Evolutionary conservation across 768 basidiomycete genomes (phyloP).

Genomic region (Suillus decipiens): DNA sequence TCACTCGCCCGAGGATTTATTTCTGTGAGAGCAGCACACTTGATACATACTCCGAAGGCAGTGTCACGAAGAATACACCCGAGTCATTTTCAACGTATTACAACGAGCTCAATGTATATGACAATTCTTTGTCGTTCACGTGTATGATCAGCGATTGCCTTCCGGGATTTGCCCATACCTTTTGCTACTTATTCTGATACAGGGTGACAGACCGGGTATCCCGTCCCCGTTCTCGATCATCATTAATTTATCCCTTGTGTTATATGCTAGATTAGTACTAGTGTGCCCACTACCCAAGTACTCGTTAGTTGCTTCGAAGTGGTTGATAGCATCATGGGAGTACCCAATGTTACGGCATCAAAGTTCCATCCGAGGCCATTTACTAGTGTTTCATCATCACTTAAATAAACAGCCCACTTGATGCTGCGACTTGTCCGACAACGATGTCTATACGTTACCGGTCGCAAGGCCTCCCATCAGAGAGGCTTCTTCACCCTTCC

Average conservation of each 20-base stretch:
- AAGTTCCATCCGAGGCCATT: not conserved
- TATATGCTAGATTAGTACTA: not conserved
- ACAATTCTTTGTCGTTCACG: not conserved
- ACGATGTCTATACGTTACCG: constrained; percentile 10
- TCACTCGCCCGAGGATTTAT: not conserved
- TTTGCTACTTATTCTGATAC: too few species aligned
- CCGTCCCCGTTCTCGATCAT: not conserved
- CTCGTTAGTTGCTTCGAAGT: too few species aligned
- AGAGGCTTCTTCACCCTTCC: constrained; percentile 54
- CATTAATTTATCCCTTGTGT: not conserved
- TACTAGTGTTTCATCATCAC: not conserved
- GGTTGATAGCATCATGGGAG: not conserved
- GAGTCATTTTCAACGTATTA: not conserved
- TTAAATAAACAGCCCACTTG: not conserved
- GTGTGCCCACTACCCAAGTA: constrained; percentile 2
- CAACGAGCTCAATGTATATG: not conserved
- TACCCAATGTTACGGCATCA: not conserved
- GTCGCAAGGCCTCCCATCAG: constrained; percentile 10
- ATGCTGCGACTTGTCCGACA: constrained; percentile 23
- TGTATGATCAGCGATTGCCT: not conserved
- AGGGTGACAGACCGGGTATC: not conserved
- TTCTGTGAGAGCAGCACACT: not conserved
- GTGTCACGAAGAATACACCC: not conserved
- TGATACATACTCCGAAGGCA: not conserved
- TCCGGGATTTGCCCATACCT: not conserved